Conservation (phyloP, 1,284 basidiomycete species). For the Ceratobasidium sp. region DNA sequence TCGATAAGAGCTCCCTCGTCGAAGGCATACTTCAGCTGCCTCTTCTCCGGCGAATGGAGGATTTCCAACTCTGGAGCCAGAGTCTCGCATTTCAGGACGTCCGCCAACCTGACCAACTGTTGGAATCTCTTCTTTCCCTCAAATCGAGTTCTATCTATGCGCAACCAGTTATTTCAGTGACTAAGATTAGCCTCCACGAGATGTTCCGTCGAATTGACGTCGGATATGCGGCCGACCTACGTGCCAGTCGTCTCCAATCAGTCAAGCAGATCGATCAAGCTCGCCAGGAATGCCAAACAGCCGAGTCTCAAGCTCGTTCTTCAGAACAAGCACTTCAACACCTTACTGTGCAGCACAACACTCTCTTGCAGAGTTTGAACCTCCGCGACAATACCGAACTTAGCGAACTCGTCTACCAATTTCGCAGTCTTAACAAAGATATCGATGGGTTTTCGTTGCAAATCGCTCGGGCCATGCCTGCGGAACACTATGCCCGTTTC, state of each 20-base stretch:
- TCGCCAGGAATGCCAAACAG: background rate
- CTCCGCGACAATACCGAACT: slow-evolving; percentile 9
- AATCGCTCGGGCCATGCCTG: background rate
- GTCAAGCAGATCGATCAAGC: background rate
- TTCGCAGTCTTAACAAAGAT: background rate
- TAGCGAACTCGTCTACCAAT: background rate
- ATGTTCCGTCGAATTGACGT: background rate
- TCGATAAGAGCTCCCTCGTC: background rate
- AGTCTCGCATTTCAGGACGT: background rate
- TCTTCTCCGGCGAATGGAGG: background rate
- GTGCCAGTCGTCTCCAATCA: too few species aligned
- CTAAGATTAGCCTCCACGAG: too few species aligned
- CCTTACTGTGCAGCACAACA: background rate
- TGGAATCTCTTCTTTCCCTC: background rate
- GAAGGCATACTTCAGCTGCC: background rate
- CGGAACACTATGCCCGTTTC: background rate
- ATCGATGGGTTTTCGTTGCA: background rate
- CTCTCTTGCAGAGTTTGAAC: background rate
- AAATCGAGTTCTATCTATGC: too few species aligned
- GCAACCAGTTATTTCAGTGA: too few species aligned
- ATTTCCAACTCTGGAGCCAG: background rate
- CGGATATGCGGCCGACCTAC: too few species aligned
- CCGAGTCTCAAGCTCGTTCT: background rate
- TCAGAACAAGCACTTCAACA: background rate
- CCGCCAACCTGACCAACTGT: background rate